These are phyloP conservation scores for Calophaca sinica DNA, from an alignment of 306 rosid genomes.

Conservation along the genomic window DNA sequence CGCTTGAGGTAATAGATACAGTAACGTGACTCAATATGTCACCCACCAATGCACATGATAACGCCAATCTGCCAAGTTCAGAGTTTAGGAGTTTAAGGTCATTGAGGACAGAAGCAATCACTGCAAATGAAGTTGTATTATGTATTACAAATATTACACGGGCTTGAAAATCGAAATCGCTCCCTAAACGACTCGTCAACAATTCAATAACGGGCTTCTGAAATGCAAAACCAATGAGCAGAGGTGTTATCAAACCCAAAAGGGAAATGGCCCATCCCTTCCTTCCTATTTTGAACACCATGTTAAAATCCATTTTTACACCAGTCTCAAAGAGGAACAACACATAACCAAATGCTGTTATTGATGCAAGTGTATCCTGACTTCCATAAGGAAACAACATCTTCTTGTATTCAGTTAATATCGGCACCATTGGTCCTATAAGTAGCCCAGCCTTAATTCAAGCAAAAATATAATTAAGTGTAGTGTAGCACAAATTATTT, in stretches of 20 bases:
- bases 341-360: conserved; percentile 53
- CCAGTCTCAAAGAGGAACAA: conserved; percentile 52
- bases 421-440: conserved; percentile 48
- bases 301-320: conserved; percentile 57
- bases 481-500: too few relatives aligned
- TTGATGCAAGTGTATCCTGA: conserved; percentile 49
- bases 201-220: background rate
- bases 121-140: conserved; percentile 43
- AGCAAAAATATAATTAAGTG: too few relatives aligned
- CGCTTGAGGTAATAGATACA: background rate
- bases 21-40: conserved; percentile 32
- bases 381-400: conserved; percentile 49
- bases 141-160: conserved; percentile 30
- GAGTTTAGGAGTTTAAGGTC: conserved; percentile 29
- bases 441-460: conserved; percentile 54
- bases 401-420: background rate
- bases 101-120: conserved; percentile 7
- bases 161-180: too few relatives aligned
- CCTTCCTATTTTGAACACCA: conserved; percentile 49
- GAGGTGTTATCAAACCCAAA: conserved; percentile 19
- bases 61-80: conserved; percentile 29
- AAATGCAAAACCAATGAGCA: background rate
- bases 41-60: conserved; percentile 51
- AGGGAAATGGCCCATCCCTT: conserved; percentile 46
- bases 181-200: too few relatives aligned